Conservation (phyloP, 352 stramenopile species). For the Phytophthora citrophthora region DNA sequence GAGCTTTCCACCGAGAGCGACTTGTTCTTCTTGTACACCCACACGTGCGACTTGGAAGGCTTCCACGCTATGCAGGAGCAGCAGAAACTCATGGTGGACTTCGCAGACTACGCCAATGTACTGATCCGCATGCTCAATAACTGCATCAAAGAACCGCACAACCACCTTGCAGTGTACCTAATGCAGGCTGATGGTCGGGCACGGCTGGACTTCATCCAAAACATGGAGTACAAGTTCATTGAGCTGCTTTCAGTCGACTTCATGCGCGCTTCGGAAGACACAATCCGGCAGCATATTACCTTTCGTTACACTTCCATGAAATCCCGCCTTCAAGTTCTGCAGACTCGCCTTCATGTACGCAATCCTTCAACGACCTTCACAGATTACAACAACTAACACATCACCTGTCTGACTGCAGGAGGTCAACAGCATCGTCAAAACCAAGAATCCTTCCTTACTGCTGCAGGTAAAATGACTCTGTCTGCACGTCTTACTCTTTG, state of each 20-base stretch:
- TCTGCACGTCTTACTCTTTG: neutral
- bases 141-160: slow-evolving; percentile 95
- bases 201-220: slow-evolving; percentile 95
- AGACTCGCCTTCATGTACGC: slow-evolving; percentile 88
- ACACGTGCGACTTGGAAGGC: slow-evolving; percentile 86
- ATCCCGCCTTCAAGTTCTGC: slow-evolving; percentile 89
- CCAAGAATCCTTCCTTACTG: slow-evolving; percentile 94
- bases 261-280: slow-evolving; percentile 87
- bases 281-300: slow-evolving; percentile 92
- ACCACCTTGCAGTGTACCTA: slow-evolving; percentile 93
- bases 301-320: slow-evolving; percentile 96
- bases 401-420: slow-evolving; percentile 51
- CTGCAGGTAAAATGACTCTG: slow-evolving; percentile 74
- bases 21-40: slow-evolving; percentile 94
- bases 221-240: slow-evolving; percentile 98
- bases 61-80: slow-evolving; percentile 94
- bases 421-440: slow-evolving; percentile 95
- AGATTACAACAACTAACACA: neutral
- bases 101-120: slow-evolving; percentile 93
- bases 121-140: slow-evolving; percentile 96
- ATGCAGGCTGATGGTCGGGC: slow-evolving; percentile 93
- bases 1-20: slow-evolving; percentile 94
- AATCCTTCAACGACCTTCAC: neutral
- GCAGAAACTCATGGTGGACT: slow-evolving; percentile 96
- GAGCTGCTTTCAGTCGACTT: slow-evolving; percentile 94